A percentile compares a stretch with the other conserved stretches of the same genome.
These are phyloP conservation scores for Peziza echinospora DNA, from an alignment of 495 filamentous ascomycete species.

Conservation along the genomic window DNA sequence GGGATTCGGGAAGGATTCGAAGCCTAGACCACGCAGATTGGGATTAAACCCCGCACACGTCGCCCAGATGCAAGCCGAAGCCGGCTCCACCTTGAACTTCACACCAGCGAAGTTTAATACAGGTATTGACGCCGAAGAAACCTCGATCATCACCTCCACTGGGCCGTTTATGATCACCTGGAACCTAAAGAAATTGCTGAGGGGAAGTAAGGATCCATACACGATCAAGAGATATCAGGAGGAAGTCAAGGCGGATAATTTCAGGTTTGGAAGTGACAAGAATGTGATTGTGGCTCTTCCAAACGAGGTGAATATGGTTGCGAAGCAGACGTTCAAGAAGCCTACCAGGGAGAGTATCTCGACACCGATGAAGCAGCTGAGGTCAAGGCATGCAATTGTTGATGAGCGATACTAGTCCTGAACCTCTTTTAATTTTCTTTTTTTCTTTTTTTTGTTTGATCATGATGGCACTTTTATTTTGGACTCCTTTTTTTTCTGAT, in stretches of 20 bases:
- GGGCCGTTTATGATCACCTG: constrained; percentile 95
- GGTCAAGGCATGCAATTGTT: constrained; percentile 11
- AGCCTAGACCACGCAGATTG: constrained; percentile 81
- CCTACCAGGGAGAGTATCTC: constrained; percentile 86
- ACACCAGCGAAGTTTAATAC: constrained; percentile 89
- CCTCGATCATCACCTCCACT: constrained; percentile 88
- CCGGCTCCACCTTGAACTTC: constrained; percentile 63
- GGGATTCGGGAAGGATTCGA: constrained; percentile 72
- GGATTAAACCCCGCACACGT: constrained; percentile 73
- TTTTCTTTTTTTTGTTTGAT: too few species aligned
- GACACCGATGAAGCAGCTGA: constrained; percentile 24
- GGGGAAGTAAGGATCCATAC: constrained; percentile 65
- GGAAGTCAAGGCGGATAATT: constrained; percentile 95
- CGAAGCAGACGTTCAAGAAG: constrained; percentile 58
- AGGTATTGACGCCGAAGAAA: constrained; percentile 55
- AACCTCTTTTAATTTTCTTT: too few species aligned
- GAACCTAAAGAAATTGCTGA: constrained; percentile 72
- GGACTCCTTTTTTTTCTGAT: too few species aligned
- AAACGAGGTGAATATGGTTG: constrained; percentile 95
- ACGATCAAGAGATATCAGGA: constrained; percentile 89
- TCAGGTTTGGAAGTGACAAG: constrained; percentile 90
- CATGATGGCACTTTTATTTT: too few species aligned
- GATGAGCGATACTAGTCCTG: constrained; percentile 2
- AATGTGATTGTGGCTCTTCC: constrained; percentile 93
- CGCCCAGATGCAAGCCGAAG: constrained; percentile 92